Evolutionary conservation across 495 filamentous ascomycete genomes (phyloP).

Genomic region (Penicillium canariense): DNA sequence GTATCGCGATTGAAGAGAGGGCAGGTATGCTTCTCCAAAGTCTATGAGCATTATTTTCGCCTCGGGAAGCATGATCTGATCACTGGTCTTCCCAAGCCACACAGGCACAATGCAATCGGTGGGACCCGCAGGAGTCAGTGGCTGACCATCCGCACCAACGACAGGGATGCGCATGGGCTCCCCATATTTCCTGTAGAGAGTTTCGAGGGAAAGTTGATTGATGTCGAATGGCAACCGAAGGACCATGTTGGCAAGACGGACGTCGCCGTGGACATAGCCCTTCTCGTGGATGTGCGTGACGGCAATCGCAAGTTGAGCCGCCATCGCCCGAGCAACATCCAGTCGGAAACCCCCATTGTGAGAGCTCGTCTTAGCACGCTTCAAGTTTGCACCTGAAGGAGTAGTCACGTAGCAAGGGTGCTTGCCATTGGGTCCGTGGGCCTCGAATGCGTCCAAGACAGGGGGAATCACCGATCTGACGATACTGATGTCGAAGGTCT

Average conservation of each 20-base stretch:
- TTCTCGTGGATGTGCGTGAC: slow-evolving; percentile 27
- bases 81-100: slow-evolving; percentile 21
- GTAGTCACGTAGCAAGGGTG: slow-evolving; percentile 41
- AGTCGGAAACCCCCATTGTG: slow-evolving; percentile 26
- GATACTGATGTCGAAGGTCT: slow-evolving; percentile 7
- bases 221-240: slow-evolving; percentile 23
- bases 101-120: slow-evolving; percentile 12
- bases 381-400: slow-evolving; percentile 20
- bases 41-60: slow-evolving; percentile 30
- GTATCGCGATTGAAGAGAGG: slow-evolving; percentile 16
- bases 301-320: slow-evolving; percentile 35
- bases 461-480: slow-evolving; percentile 16
- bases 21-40: slow-evolving; percentile 33
- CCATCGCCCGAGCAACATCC: slow-evolving; percentile 33
- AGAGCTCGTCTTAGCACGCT: slow-evolving; percentile 24
- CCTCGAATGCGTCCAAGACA: slow-evolving; percentile 33
- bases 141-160: slow-evolving; percentile 19
- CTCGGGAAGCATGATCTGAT: slow-evolving; percentile 18
- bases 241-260: slow-evolving; percentile 29
- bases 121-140: slow-evolving; percentile 17
- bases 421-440: slow-evolving; percentile 40
- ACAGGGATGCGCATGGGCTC: slow-evolving; percentile 23
- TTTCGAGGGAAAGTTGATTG: slow-evolving; percentile 25
- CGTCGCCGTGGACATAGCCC: slow-evolving; percentile 29
- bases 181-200: slow-evolving; percentile 33